Evolutionary conservation across 306 rosid species (phyloP).

Genomic region (Castanospermum australe): DNA sequence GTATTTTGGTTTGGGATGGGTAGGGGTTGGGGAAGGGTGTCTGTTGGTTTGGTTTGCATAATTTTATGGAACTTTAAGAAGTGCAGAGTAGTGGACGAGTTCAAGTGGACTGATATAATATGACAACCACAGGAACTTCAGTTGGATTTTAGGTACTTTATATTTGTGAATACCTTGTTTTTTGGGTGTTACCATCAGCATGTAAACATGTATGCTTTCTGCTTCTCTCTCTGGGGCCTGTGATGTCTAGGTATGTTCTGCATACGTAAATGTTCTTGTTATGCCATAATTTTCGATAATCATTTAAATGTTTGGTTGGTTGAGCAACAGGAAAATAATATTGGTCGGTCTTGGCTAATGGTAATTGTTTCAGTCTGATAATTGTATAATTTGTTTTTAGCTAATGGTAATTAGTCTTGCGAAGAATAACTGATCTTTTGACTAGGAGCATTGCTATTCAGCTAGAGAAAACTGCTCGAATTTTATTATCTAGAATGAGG

Average conservation of each 20-base stretch:
- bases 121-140: neutral
- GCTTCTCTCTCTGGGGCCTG: neutral
- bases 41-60: slow-evolving; percentile 8
- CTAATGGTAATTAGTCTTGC: too few relatives aligned
- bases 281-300: neutral
- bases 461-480: too few relatives aligned
- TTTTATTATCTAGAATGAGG: too few relatives aligned
- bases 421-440: too few relatives aligned
- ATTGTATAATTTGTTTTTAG: too few relatives aligned
- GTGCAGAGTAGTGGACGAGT: neutral
- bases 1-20: neutral
- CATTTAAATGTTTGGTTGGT: neutral
- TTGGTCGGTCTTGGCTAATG: neutral
- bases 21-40: neutral
- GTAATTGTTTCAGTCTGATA: too few relatives aligned
- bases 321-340: neutral
- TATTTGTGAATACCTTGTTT: slow-evolving; percentile 10
- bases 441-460: too few relatives aligned
- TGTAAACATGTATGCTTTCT: neutral
- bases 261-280: neutral
- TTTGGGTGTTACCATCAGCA: neutral
- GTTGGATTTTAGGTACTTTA: neutral
- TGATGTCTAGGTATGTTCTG: neutral
- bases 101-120: neutral
- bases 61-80: neutral